Conservation (phyloP, 164 flowering plant species). For the Stephania yunnanensis region DNA sequence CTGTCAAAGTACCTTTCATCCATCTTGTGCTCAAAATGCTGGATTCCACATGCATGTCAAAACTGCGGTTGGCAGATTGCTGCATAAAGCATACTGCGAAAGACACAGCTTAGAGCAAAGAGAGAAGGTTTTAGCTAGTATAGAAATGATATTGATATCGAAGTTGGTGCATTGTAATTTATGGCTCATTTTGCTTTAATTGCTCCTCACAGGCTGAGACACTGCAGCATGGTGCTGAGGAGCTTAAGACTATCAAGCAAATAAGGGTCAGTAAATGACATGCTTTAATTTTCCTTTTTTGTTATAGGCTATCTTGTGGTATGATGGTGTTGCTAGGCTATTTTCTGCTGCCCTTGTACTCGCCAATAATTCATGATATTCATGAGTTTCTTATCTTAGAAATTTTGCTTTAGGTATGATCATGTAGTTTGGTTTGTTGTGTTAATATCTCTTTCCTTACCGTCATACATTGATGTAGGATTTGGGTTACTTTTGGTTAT, state of each 20-base stretch:
- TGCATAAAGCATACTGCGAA: constrained; percentile 87
- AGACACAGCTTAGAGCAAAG: constrained; percentile 83
- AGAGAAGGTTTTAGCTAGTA: constrained; percentile 52
- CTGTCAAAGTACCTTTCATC: constrained; percentile 86
- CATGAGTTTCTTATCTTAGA: not conserved
- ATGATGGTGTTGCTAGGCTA: not conserved
- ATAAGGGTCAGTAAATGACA: constrained; percentile 56
- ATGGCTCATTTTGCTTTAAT: constrained; percentile 3
- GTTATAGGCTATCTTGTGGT: not conserved
- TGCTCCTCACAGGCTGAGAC: constrained; percentile 52
- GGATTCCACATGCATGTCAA: constrained; percentile 65
- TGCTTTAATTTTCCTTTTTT: not conserved
- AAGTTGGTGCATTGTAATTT: not conserved
- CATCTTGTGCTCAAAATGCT: constrained; percentile 79
- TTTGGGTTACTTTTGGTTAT: too few relatives aligned
- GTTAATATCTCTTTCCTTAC: too few relatives aligned
- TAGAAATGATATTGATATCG: not conserved
- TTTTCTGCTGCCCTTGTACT: not conserved
- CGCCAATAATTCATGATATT: not conserved
- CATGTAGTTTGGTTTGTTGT: not conserved
- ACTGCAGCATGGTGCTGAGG: constrained; percentile 67
- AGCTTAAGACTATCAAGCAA: constrained; percentile 63
- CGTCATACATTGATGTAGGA: too few relatives aligned
- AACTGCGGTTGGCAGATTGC: constrained; percentile 56
- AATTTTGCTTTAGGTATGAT: not conserved